A percentile compares a stretch with the other conserved stretches of the same genome.
These are phyloP conservation scores for Leccinum disarticulatum DNA, from an alignment of 768 basidiomycete species.

Conservation along the genomic window DNA sequence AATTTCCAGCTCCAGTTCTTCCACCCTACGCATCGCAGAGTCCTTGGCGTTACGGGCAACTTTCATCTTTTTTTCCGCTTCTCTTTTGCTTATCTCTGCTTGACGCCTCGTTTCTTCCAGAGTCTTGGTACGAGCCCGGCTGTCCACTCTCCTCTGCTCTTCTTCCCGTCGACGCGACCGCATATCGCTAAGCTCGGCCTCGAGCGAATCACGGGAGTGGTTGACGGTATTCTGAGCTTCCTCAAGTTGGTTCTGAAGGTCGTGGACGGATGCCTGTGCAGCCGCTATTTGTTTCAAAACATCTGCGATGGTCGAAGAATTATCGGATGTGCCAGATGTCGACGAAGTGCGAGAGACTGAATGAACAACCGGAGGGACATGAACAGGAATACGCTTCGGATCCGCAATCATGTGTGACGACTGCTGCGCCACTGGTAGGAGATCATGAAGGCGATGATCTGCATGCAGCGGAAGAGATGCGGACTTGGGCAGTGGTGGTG, in stretches of 20 bases:
- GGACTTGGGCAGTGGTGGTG: conserved; percentile 83
- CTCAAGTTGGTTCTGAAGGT: conserved; percentile 67
- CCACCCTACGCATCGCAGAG: conserved; percentile 56
- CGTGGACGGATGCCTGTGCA: conserved; percentile 59
- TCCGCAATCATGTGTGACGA: conserved; percentile 22
- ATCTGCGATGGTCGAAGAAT: conserved; percentile 70
- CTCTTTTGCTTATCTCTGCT: conserved; percentile 76
- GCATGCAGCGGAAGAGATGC: conserved; percentile 77
- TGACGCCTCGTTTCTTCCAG: conserved; percentile 85
- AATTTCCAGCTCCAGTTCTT: conserved; percentile 63
- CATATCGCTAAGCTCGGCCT: conserved; percentile 69
- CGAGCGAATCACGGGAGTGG: conserved; percentile 63
- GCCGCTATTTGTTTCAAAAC: conserved; percentile 70
- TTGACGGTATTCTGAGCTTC: conserved; percentile 58
- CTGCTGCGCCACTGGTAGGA: conserved; percentile 26
- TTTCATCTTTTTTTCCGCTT: conserved; percentile 87
- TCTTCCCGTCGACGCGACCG: conserved; percentile 80
- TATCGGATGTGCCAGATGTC: conserved; percentile 43
- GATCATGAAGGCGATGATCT: conserved; percentile 35
- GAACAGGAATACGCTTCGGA: conserved; percentile 28
- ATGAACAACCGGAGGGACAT: conserved; percentile 27
- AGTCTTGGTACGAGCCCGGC: conserved; percentile 79
- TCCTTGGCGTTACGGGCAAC: conserved; percentile 64
- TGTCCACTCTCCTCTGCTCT: conserved; percentile 72
- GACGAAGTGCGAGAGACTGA: conserved; percentile 26